phyloP scores from a whole-genome alignment of 305 asterid species.

The Solanum hybrid region DNA sequence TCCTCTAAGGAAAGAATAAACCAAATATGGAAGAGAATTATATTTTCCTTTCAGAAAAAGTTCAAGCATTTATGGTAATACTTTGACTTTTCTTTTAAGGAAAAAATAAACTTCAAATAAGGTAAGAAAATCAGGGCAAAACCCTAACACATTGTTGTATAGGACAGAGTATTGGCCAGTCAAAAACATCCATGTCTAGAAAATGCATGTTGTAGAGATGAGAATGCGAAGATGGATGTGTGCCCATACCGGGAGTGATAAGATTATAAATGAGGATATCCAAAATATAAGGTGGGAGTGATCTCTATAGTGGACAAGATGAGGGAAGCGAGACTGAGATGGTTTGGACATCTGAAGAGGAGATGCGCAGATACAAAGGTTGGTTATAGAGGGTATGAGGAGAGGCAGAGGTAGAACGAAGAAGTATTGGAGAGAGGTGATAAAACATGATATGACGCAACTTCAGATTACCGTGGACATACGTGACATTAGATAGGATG shows the following conservation, averaged over 20 bases:
- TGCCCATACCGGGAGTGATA: neutral
- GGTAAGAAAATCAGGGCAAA: no score
- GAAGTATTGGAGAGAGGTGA: neutral
- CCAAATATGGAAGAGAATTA: no score
- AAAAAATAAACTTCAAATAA: no score
- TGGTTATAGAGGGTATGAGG: neutral
- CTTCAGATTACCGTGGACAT: neutral
- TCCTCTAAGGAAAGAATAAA: no score
- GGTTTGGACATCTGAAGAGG: neutral
- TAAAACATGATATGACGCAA: neutral
- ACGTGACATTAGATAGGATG: neutral
- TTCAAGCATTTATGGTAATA: no score
- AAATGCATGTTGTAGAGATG: neutral
- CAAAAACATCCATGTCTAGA: neutral
- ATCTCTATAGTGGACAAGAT: neutral
- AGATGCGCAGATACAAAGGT: neutral
- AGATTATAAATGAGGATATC: neutral
- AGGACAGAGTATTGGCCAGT: no score
- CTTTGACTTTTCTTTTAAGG: no score
- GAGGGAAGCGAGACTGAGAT: neutral
- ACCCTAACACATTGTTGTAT: no score
- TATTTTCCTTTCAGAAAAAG: no score
- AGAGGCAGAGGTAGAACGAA: neutral
- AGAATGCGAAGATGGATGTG: neutral
- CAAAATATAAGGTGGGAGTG: neutral